Percentiles rank a stretch among this genome's conserved stretches.
These are phyloP conservation scores for Selenicereus undatus DNA, from an alignment of 148 eudicot species.

Conservation along the genomic window DNA sequence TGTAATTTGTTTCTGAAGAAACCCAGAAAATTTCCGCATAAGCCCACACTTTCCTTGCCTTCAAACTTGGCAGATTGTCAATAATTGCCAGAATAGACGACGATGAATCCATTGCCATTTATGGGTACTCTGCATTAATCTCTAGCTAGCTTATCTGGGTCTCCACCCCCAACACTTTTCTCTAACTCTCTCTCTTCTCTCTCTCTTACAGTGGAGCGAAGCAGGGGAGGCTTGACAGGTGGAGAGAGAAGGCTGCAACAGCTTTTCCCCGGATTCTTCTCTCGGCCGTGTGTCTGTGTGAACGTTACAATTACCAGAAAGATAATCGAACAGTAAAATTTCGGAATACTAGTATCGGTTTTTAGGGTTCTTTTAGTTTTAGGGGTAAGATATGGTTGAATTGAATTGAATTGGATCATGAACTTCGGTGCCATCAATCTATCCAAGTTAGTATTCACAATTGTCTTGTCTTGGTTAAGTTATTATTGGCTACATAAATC, in stretches of 20 bases:
- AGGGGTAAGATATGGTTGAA: neutral
- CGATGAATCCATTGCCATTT: slow-evolving; percentile 22
- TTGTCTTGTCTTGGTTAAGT: neutral
- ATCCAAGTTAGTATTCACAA: too few species aligned
- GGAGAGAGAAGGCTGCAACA: neutral
- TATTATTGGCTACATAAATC: too few species aligned
- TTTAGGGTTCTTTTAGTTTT: neutral
- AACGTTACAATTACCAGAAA: neutral
- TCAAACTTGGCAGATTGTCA: slow-evolving; percentile 14
- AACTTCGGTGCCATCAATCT: too few species aligned
- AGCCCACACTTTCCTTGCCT: slow-evolving; percentile 12
- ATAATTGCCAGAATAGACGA: slow-evolving; percentile 6
- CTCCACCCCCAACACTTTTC: neutral
- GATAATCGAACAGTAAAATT: neutral
- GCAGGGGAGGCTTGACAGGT: slow-evolving; percentile 7
- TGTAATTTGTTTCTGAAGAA: slow-evolving; percentile 3
- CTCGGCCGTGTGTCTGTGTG: neutral
- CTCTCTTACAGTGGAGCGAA: slow-evolving; percentile 10
- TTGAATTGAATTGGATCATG: neutral
- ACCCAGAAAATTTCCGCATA: slow-evolving; percentile 8
- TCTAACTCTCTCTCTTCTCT: neutral
- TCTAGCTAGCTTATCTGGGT: neutral
- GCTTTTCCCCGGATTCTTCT: neutral
- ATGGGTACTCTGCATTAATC: slow-evolving; percentile 20
- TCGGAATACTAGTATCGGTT: too few species aligned